phyloP scores from a whole-genome alignment of 176 grass and related monocot genomes.

The Chrysopogon serrulatus region DNA sequence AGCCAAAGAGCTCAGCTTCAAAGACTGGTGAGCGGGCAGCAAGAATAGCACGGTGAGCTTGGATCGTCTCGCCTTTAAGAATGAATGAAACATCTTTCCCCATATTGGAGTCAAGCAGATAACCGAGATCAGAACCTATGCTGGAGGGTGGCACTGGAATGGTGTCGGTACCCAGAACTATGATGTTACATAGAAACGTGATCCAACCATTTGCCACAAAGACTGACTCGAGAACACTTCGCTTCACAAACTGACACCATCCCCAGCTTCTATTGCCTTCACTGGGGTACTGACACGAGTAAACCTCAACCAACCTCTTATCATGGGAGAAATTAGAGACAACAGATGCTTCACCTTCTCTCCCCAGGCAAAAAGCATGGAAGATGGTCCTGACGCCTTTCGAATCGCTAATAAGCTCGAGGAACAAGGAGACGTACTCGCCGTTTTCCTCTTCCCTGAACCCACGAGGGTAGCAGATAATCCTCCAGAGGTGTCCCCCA shows the following conservation, averaged over 20 bases:
- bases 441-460: too few relatives aligned
- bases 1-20: background rate
- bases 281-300: background rate
- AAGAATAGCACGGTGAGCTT: background rate
- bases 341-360: background rate
- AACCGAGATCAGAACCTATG: background rate
- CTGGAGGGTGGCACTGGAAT: background rate
- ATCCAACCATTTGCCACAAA: background rate
- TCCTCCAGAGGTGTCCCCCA: background rate
- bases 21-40: background rate
- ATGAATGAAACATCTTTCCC: background rate
- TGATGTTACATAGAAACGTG: background rate
- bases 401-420: background rate
- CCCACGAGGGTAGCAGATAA: background rate
- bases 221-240: background rate
- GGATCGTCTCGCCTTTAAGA: background rate
- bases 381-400: background rate
- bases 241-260: background rate
- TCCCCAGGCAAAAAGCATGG: background rate
- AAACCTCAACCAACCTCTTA: background rate
- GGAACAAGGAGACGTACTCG: constrained; percentile 6
- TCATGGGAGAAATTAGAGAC: background rate
- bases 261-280: background rate
- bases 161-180: background rate
- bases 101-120: background rate